phyloP scores from a whole-genome alignment of 2,329 filamentous ascomycete species.

The Neofusicoccum kwambonambiense region DNA sequence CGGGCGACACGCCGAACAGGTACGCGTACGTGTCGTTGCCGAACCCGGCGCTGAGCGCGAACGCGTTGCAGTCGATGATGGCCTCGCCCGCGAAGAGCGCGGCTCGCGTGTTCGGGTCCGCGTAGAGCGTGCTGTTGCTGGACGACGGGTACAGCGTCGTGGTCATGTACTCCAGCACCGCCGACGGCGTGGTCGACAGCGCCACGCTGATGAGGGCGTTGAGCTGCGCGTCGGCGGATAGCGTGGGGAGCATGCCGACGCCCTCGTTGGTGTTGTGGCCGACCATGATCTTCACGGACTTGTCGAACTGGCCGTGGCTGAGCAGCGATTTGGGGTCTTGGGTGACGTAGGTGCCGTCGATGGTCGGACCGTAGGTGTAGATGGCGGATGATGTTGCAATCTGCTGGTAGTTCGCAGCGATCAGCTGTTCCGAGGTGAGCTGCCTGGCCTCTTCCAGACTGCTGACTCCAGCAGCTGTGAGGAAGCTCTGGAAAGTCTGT shows the following conservation, averaged over 20 bases:
- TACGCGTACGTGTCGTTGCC: conserved; percentile 16
- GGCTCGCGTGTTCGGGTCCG: background rate
- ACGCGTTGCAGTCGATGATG: conserved; percentile 19
- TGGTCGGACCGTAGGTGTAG: conserved; percentile 36
- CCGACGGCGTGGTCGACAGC: background rate
- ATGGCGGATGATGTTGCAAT: conserved; percentile 37
- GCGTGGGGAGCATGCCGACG: background rate
- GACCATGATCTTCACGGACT: conserved; percentile 45
- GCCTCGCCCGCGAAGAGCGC: background rate
- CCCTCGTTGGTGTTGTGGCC: conserved; percentile 47
- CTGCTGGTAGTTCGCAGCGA: conserved; percentile 42
- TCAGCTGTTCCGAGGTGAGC: conserved; percentile 40
- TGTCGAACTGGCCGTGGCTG: conserved; percentile 45
- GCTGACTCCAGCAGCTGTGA: conserved; percentile 43
- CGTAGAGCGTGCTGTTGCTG: background rate
- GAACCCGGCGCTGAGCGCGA: background rate
- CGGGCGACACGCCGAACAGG: conserved; percentile 18
- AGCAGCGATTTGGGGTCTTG: conserved; percentile 48
- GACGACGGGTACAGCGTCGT: conserved; percentile 4
- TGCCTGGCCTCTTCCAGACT: conserved; percentile 46
- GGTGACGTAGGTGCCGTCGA: conserved; percentile 53
- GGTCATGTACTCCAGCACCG: background rate
- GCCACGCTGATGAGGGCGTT: background rate
- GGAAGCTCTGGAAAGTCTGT: conserved; percentile 38
- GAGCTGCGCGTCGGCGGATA: background rate